These are phyloP conservation scores for Catenaria anguillulae DNA, from an alignment of 371 early-diverging fungal species.

Conservation along the genomic window DNA sequence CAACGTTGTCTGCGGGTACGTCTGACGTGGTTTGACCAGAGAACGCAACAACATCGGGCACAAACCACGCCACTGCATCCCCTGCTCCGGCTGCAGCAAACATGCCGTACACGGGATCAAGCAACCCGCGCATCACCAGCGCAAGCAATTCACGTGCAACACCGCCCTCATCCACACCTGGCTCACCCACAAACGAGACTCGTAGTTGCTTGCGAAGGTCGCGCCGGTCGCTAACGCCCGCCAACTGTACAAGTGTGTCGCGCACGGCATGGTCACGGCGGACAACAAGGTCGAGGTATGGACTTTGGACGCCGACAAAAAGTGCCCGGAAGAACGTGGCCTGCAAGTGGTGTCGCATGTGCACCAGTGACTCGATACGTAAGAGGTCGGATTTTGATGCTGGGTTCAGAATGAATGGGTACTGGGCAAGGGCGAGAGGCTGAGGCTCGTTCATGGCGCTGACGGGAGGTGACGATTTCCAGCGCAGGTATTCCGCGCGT, in stretches of 20 bases:
- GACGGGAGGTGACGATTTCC: not conserved
- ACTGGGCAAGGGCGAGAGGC: constrained; percentile 62
- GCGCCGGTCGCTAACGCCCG: constrained; percentile 27
- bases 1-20: too few species aligned
- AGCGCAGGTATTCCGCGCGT: not conserved
- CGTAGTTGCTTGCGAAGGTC: constrained; percentile 79
- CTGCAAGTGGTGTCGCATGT: constrained; percentile 53
- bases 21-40: too few species aligned
- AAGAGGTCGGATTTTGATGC: constrained; percentile 74
- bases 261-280: constrained; percentile 69
- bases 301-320: constrained; percentile 66
- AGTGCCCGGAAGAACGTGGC: constrained; percentile 74
- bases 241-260: constrained; percentile 63
- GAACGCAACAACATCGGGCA: too few species aligned
- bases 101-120: constrained; percentile 73
- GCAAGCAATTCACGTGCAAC: constrained; percentile 94
- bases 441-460: too few species aligned
- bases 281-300: constrained; percentile 62
- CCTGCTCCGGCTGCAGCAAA: too few species aligned
- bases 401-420: constrained; percentile 75
- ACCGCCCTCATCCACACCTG: constrained; percentile 84
- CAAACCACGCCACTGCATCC: too few species aligned
- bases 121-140: constrained; percentile 72
- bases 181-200: constrained; percentile 78
- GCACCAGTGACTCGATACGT: constrained; percentile 69